phyloP scores from a whole-genome alignment of 2,329 filamentous ascomycete genomes.

The Cladosporium sp. region DNA sequence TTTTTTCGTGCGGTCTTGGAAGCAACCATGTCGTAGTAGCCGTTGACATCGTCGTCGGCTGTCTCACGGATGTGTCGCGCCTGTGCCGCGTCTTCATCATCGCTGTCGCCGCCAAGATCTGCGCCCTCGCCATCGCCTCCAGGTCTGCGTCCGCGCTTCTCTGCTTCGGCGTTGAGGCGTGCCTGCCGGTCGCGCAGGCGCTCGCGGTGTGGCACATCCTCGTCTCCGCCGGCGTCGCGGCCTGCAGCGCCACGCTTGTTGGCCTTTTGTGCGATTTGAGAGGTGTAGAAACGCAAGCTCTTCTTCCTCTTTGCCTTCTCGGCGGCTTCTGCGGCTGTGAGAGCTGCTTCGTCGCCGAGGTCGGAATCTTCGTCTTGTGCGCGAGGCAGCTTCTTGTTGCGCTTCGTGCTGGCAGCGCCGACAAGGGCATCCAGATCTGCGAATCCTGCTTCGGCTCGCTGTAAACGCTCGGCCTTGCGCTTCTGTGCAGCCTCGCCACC shows the following conservation, averaged over 20 bases:
- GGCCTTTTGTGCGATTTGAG: slow-evolving; percentile 90
- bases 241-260: slow-evolving; percentile 75
- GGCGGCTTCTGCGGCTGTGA: slow-evolving; percentile 73
- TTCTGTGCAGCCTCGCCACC: slow-evolving; percentile 53
- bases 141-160: slow-evolving; percentile 67
- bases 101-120: slow-evolving; percentile 66
- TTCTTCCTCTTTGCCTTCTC: slow-evolving; percentile 90
- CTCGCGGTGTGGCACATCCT: slow-evolving; percentile 83
- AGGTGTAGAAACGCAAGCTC: slow-evolving; percentile 94
- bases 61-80: slow-evolving; percentile 46
- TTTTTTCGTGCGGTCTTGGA: slow-evolving; percentile 62
- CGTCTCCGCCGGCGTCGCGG: slow-evolving; percentile 71
- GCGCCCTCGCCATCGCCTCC: slow-evolving; percentile 48
- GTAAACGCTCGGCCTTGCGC: slow-evolving; percentile 50
- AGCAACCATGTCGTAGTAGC: slow-evolving; percentile 88
- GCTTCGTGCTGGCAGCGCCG: slow-evolving; percentile 36
- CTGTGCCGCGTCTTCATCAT: slow-evolving; percentile 58
- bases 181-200: slow-evolving; percentile 80
- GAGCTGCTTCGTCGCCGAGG: slow-evolving; percentile 81
- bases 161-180: slow-evolving; percentile 82
- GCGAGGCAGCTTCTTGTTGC: slow-evolving; percentile 40
- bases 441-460: slow-evolving; percentile 64
- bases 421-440: slow-evolving; percentile 66
- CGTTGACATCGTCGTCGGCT: slow-evolving; percentile 52
- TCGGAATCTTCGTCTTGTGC: slow-evolving; percentile 63